Percentiles rank a stretch among this genome's conserved stretches.
Conservation (phyloP, 495 filamentous ascomycete species). For the Tuber aestivum region DNA sequence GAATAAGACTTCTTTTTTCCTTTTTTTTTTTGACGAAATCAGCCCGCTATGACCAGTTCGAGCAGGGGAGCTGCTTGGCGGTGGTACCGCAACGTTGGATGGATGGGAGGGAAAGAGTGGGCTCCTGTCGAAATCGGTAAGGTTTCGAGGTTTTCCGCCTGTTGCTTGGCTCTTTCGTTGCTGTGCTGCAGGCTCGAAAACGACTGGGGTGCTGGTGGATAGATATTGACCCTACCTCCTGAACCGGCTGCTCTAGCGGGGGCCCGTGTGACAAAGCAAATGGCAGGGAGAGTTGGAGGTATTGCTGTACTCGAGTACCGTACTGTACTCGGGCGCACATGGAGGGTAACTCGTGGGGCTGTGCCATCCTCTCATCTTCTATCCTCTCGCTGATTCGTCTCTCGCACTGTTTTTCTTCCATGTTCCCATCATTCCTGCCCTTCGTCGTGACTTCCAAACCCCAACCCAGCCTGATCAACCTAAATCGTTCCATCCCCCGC, state of each 20-base stretch:
- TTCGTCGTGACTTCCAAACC: neutral
- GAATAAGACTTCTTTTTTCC: neutral
- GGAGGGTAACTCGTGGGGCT: slow-evolving; percentile 3
- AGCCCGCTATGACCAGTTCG: slow-evolving; percentile 9
- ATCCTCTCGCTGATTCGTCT: neutral
- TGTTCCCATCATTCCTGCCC: neutral
- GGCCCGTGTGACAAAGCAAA: neutral
- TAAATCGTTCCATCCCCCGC: neutral
- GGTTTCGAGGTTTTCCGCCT: neutral
- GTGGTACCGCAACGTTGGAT: slow-evolving; percentile 29
- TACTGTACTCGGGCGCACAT: neutral
- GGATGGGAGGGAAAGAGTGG: slow-evolving; percentile 20
- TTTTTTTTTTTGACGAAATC: neutral
- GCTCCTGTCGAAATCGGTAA: slow-evolving; percentile 25
- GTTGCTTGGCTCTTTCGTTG: neutral
- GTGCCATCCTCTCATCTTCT: neutral
- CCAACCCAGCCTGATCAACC: neutral
- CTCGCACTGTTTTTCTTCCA: neutral
- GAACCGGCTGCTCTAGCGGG: neutral
- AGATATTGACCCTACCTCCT: neutral
- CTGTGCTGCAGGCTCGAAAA: neutral
- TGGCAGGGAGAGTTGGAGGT: neutral
- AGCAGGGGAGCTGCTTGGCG: slow-evolving; percentile 27
- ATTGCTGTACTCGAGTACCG: neutral
- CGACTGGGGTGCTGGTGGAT: neutral